Evolutionary conservation across 1,139 yeast genomes (phyloP).

Genomic region (Torulaspora globosa): DNA sequence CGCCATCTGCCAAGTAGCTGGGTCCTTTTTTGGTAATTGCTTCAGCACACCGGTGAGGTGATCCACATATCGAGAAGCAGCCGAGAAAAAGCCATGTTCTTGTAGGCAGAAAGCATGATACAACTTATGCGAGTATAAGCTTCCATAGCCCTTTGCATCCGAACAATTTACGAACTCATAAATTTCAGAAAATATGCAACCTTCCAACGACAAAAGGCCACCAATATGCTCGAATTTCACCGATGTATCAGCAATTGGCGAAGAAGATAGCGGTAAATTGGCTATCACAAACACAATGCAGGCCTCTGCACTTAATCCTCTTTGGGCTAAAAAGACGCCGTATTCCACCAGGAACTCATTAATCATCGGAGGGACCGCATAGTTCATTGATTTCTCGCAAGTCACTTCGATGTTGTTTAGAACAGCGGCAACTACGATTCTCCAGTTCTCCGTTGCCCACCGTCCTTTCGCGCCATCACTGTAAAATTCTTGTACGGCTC

Average conservation of each 20-base stretch:
- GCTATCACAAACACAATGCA: conserved; percentile 49
- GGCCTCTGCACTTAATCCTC: conserved; percentile 42
- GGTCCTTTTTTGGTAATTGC: conserved; percentile 25
- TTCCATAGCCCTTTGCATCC: conserved; percentile 24
- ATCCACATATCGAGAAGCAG: conserved; percentile 34
- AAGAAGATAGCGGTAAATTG: conserved; percentile 43
- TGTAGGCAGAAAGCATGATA: conserved; percentile 32
- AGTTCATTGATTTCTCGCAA: background rate
- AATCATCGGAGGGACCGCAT: conserved; percentile 38
- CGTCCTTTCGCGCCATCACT: conserved; percentile 40
- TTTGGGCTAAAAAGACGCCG: conserved; percentile 47
- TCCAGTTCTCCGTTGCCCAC: conserved; percentile 54
- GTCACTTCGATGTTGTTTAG: conserved; percentile 24
- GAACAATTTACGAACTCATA: conserved; percentile 49
- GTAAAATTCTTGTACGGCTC: conserved; percentile 49
- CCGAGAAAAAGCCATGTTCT: conserved; percentile 30
- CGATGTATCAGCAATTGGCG: conserved; percentile 23
- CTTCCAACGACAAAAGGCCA: conserved; percentile 25
- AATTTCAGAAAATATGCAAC: conserved; percentile 46
- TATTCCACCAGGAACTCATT: conserved; percentile 50
- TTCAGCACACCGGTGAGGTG: conserved; percentile 22
- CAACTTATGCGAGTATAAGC: conserved; percentile 30
- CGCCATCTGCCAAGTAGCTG: conserved; percentile 21
- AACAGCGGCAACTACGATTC: conserved; percentile 47
- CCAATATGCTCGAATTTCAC: conserved; percentile 31